Evolutionary conservation across 2,329 filamentous ascomycete species (phyloP).

Genomic region (Mariannaea elegans): DNA sequence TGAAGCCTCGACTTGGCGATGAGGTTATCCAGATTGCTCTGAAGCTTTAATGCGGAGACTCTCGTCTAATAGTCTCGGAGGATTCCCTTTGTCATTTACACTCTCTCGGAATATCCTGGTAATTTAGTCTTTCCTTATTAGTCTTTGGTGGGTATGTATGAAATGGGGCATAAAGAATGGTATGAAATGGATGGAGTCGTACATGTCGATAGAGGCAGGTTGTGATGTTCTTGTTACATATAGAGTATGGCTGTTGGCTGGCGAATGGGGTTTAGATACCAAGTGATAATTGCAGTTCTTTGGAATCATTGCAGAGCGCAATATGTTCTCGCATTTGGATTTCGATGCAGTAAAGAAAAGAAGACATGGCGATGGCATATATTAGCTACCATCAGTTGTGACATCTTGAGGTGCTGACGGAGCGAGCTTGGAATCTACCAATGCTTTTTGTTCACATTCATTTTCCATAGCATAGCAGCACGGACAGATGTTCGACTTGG

Average conservation of each 20-base stretch:
- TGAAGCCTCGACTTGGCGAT: constrained; percentile 61
- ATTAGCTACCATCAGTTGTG: too few species aligned
- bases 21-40: constrained; percentile 52
- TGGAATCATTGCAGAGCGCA: constrained; percentile 31
- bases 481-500: neutral
- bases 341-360: constrained; percentile 16
- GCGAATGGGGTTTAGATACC: constrained; percentile 38
- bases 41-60: constrained; percentile 27
- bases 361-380: constrained; percentile 1
- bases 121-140: constrained; percentile 16
- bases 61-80: constrained; percentile 22
- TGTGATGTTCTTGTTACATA: constrained; percentile 15
- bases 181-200: constrained; percentile 31
- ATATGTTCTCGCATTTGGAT: constrained; percentile 20
- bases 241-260: constrained; percentile 17
- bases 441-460: too few species aligned
- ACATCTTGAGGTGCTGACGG: too few species aligned
- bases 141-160: constrained; percentile 14
- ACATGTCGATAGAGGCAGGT: constrained; percentile 24
- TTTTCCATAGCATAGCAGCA: too few species aligned
- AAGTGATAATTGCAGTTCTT: constrained; percentile 32
- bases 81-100: constrained; percentile 35
- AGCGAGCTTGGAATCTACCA: too few species aligned
- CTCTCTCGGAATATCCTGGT: constrained; percentile 3
- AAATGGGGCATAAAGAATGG: constrained; percentile 21